A percentile compares a stretch with the other conserved stretches of the same genome.
Evolutionary conservation across 805 yeast genomes (phyloP).

Genomic region (Alloascoidea hylecoeti): DNA sequence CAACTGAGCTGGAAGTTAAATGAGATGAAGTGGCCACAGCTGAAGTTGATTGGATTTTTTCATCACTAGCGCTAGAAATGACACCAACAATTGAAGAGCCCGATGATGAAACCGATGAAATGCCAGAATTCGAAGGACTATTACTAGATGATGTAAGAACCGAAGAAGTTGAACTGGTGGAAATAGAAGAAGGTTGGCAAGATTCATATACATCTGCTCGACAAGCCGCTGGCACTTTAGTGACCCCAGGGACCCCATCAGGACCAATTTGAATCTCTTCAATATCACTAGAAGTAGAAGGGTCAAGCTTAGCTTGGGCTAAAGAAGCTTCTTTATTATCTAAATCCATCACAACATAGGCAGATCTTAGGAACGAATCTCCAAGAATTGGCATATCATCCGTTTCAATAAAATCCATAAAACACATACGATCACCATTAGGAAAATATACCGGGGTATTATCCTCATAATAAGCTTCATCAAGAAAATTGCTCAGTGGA

Average conservation of each 20-base stretch:
- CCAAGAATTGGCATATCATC: constrained; percentile 27
- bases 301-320: constrained; percentile 20
- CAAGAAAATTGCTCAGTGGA: constrained; percentile 17
- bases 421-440: constrained; percentile 2
- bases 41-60: too few relatives aligned
- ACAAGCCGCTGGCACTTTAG: too few relatives aligned
- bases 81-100: too few relatives aligned
- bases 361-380: constrained; percentile 34
- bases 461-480: not conserved
- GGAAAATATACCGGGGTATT: not conserved
- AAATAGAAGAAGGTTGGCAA: too few relatives aligned
- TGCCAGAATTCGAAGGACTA: too few relatives aligned
- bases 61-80: too few relatives aligned
- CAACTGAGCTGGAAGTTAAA: too few relatives aligned
- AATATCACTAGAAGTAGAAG: not conserved
- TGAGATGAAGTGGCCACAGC: too few relatives aligned
- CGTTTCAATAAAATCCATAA: constrained; percentile 8
- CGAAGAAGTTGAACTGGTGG: too few relatives aligned
- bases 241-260: constrained; percentile 2
- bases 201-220: too few relatives aligned
- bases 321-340: constrained; percentile 32
- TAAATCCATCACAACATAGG: constrained; percentile 38
- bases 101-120: too few relatives aligned
- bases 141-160: too few relatives aligned
- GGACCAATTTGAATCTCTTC: not conserved